These are phyloP conservation scores for Tuber indicum DNA, from an alignment of 495 filamentous ascomycete genomes.

Conservation along the genomic window DNA sequence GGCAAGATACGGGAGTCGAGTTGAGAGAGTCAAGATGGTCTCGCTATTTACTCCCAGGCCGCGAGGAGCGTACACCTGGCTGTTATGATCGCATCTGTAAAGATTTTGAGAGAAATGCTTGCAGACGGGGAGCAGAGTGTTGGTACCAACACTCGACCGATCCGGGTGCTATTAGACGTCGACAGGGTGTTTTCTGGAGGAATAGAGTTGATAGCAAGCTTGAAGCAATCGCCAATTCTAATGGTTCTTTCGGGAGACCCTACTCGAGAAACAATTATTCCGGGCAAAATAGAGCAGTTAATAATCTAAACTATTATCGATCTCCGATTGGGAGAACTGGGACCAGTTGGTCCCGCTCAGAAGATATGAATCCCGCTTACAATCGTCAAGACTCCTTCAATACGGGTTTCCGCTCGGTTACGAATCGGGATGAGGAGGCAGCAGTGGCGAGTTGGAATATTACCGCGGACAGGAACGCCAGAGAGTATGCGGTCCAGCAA, in stretches of 20 bases:
- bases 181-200: neutral
- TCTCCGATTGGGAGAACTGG: neutral
- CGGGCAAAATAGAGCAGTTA: neutral
- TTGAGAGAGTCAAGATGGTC: slow-evolving; percentile 17
- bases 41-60: slow-evolving; percentile 12
- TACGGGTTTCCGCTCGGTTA: neutral
- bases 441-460: neutral
- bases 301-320: neutral
- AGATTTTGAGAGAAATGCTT: slow-evolving; percentile 11
- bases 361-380: neutral
- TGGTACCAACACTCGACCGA: slow-evolving; percentile 26
- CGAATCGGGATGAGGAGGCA: neutral
- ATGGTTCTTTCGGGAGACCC: neutral
- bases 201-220: neutral
- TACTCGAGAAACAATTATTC: neutral
- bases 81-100: slow-evolving; percentile 19
- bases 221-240: neutral
- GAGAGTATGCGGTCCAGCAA: neutral
- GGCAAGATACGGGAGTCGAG: neutral
- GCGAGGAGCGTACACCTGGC: slow-evolving; percentile 13
- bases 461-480: neutral
- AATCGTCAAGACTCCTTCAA: neutral
- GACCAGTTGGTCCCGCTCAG: neutral
- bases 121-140: slow-evolving; percentile 13
- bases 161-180: neutral